Percentiles rank a stretch among this genome's conserved stretches.
These are phyloP conservation scores for Jimgerdemannia flammicorona DNA, from an alignment of 192 early-diverging fungal genomes.

Conservation along the genomic window DNA sequence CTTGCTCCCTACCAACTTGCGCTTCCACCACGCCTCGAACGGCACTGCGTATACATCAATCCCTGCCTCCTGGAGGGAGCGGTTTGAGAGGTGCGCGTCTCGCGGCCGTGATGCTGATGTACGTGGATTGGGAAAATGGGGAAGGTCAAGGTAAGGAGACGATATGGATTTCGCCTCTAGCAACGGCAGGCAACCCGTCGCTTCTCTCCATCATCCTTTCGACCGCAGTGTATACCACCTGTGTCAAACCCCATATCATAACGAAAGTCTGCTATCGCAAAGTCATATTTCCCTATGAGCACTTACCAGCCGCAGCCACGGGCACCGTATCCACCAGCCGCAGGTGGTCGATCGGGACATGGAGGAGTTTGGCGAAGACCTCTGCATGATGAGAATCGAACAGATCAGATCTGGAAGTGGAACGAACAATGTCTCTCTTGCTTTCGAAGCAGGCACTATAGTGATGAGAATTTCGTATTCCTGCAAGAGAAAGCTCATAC, in stretches of 20 bases:
- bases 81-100: constrained; percentile 61
- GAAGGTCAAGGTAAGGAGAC: background rate
- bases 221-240: background rate
- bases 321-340: constrained; percentile 27
- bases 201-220: too few species aligned
- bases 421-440: background rate
- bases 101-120: constrained; percentile 53
- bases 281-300: background rate
- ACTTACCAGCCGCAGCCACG: constrained; percentile 26
- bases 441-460: background rate
- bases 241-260: background rate
- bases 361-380: constrained; percentile 44
- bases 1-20: background rate
- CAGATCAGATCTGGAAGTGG: background rate
- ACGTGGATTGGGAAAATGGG: background rate
- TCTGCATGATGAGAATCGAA: constrained; percentile 20
- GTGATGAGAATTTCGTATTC: background rate
- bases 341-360: constrained; percentile 47
- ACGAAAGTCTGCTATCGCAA: background rate
- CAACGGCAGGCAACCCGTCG: too few species aligned
- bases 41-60: constrained; percentile 42
- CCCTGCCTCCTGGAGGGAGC: constrained; percentile 50
- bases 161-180: too few species aligned
- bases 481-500: background rate
- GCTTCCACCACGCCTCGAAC: constrained; percentile 55